Conservation (phyloP, 2,329 filamentous ascomycete genomes). For the Blumeriella jaapii region DNA sequence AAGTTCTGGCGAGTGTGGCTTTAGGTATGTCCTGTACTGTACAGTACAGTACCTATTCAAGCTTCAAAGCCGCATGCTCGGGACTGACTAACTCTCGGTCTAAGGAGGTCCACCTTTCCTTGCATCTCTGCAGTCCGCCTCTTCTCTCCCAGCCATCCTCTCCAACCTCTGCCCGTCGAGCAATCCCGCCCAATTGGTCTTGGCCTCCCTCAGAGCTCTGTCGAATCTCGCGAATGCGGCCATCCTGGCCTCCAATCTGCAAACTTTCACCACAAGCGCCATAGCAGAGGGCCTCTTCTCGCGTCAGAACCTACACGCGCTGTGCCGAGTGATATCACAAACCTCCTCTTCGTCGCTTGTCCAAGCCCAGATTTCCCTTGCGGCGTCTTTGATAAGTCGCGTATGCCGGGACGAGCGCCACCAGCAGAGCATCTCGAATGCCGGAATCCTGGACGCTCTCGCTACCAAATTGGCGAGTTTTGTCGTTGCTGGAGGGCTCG, state of each 20-base stretch:
- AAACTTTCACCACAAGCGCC: conserved; percentile 35
- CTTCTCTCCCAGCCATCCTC: conserved; percentile 58
- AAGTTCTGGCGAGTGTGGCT: conserved; percentile 76
- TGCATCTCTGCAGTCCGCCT: conserved; percentile 56
- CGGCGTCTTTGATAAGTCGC: conserved; percentile 42
- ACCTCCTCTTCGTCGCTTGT: conserved; percentile 38
- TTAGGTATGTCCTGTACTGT: no score
- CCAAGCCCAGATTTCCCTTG: conserved; percentile 51
- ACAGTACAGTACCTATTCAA: no score
- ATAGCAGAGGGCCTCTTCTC: conserved; percentile 57
- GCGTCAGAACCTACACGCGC: conserved; percentile 45
- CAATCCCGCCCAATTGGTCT: conserved; percentile 53
- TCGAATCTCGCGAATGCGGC: conserved; percentile 59
- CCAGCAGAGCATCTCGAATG: conserved; percentile 58
- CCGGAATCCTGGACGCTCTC: conserved; percentile 67
- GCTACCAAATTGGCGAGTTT: conserved; percentile 62
- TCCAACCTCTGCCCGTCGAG: conserved; percentile 54
- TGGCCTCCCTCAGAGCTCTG: conserved; percentile 64
- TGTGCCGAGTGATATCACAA: conserved; percentile 55
- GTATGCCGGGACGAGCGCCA: conserved; percentile 60
- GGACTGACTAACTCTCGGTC: no score
- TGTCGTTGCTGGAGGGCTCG: conserved; percentile 54
- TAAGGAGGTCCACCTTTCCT: conserved; percentile 79
- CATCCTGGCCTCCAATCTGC: conserved; percentile 39
- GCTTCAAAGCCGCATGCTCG: no score